Conservation (phyloP, 345 rosid species). For the Eucalyptus curtisii region DNA sequence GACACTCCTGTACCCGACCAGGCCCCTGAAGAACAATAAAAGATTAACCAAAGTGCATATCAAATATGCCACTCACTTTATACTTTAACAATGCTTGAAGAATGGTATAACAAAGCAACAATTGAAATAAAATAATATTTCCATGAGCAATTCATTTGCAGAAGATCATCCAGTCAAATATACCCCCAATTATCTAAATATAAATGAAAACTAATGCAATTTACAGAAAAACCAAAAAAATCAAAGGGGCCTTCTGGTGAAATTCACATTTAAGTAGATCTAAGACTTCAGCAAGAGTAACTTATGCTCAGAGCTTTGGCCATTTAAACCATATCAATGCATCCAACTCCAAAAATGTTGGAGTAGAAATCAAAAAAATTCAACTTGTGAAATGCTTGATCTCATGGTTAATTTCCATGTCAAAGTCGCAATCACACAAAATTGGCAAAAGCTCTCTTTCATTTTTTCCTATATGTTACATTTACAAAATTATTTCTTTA, state of each 20-base stretch:
- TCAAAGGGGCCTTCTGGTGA: background rate
- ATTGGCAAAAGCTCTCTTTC: background rate
- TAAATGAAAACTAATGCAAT: background rate
- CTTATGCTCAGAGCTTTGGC: background rate
- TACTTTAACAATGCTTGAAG: background rate
- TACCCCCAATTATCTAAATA: background rate
- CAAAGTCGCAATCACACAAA: background rate
- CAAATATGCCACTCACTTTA: background rate
- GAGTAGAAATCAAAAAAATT: background rate
- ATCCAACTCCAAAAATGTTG: background rate
- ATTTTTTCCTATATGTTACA: background rate
- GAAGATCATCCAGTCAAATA: background rate
- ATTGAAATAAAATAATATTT: background rate
- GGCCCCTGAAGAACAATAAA: constrained; percentile 35
- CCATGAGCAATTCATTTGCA: background rate
- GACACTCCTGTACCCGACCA: constrained; percentile 97
- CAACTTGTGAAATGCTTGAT: background rate
- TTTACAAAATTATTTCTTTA: background rate
- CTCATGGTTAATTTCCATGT: background rate
- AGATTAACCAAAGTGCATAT: background rate
- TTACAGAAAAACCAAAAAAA: background rate
- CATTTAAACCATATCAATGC: background rate
- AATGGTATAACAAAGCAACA: background rate
- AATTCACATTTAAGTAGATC: background rate
- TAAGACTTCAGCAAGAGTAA: background rate